Evolutionary conservation across 2,329 filamentous ascomycete genomes (phyloP).

Genomic region (Juglanconis oblonga): DNA sequence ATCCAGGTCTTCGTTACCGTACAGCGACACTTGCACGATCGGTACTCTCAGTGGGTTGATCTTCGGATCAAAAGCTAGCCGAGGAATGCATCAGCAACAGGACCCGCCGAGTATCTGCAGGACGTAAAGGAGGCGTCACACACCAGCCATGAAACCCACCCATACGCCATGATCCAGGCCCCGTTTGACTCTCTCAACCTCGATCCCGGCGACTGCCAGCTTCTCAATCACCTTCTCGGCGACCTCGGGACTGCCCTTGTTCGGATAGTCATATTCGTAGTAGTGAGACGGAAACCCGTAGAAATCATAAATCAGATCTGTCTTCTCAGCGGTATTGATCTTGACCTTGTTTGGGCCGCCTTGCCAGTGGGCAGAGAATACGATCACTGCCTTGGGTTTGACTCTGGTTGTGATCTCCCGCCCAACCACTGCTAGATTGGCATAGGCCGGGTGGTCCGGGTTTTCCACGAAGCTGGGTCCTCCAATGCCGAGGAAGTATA

Average conservation of each 20-base stretch:
- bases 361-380: slow-evolving; percentile 67
- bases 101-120: too few species aligned
- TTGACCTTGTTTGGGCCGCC: slow-evolving; percentile 45
- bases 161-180: slow-evolving; percentile 65
- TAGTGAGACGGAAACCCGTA: slow-evolving; percentile 60
- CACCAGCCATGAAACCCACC: slow-evolving; percentile 46
- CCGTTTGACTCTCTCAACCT: slow-evolving; percentile 49
- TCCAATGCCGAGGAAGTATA: slow-evolving; percentile 26
- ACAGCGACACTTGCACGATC: slow-evolving; percentile 58
- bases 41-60: slow-evolving; percentile 50
- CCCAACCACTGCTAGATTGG: slow-evolving; percentile 52
- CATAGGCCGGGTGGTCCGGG: slow-evolving; percentile 54
- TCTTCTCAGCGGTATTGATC: slow-evolving; percentile 54
- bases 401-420: slow-evolving; percentile 58
- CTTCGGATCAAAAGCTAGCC: slow-evolving; percentile 46
- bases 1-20: slow-evolving; percentile 48
- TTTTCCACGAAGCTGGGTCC: slow-evolving; percentile 58
- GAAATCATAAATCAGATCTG: slow-evolving; percentile 61
- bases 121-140: slow-evolving; percentile 10
- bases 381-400: slow-evolving; percentile 60
- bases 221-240: slow-evolving; percentile 47
- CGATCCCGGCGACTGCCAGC: slow-evolving; percentile 46
- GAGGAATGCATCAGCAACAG: not conserved
- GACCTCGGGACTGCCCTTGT: slow-evolving; percentile 53
- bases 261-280: slow-evolving; percentile 56